Base-by-base conservation (phyloP, 2,329 filamentous ascomycete species). In the Arthrobotrys iridis region DNA sequence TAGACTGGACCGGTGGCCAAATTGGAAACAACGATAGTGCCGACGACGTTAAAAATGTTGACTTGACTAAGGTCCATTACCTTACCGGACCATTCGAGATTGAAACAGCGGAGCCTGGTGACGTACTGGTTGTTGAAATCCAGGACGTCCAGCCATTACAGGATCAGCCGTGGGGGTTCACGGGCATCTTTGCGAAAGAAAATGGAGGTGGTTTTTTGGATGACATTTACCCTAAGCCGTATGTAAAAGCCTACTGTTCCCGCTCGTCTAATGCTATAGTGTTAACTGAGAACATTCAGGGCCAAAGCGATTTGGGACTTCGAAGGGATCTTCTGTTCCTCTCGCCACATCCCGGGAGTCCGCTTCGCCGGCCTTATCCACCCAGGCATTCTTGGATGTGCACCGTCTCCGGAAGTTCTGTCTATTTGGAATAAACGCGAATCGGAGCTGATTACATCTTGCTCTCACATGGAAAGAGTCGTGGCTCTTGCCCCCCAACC, bases 161-260 rank as follows among this genome's bases (percentile, higher is more conserved):
- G 77, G 88, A 95, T 28, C 88, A 90, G 68, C 93, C 93, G 0
- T 97, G 93, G 93, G 93, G 93, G 0, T 96, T 96, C 81, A 94
- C 91, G 0, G 93, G 93, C 6, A 83, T 95, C 3, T 97, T 97
- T 80, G 86, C 90, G 63, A 89, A 88, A 77, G 83, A 89, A 13
- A 97, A 97, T 79, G 93, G 93, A 4, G 93, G 93, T 6, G 93
- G 93, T 0, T 97, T 97, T 78, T 83, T 97, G 10, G 92, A 97
- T 77, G 92, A 96, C 80, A 86, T 93, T 26, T 97, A 96, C 79
- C 93, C 93, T 0, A 88, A 92, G 26, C 89, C 93, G 88, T 93
- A 84, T 77, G 87, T 80, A 20, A 8, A 10, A 30, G 63, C n/a
- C 30, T 6, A 4, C 60, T 18, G 33, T 46, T 11, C 18, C 3